Percentiles rank a stretch among this genome's conserved stretches.
Evolutionary conservation across 306 rosid genomes (phyloP).

Genomic region (Cicer pinnatifidum): DNA sequence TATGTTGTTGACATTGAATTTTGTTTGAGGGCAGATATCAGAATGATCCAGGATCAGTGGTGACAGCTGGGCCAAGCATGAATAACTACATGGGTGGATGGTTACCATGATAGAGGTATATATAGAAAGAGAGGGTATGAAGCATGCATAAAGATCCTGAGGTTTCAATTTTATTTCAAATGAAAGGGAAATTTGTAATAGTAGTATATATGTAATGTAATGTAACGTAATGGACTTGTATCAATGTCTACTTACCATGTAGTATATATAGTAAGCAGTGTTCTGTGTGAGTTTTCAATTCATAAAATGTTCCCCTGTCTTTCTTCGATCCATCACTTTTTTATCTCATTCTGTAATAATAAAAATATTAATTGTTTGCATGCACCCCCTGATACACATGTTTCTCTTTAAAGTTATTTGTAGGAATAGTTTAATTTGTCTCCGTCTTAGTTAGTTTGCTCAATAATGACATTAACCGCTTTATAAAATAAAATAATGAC

Average conservation of each 20-base stretch:
- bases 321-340: not conserved
- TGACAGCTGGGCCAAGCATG: constrained; percentile 80
- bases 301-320: constrained; percentile 16
- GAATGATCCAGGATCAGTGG: constrained; percentile 62
- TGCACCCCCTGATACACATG: not conserved
- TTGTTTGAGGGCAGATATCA: constrained; percentile 61
- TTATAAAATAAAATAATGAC: too few species aligned
- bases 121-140: not conserved
- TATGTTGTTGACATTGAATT: not conserved
- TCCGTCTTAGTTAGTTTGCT: too few species aligned
- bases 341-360: not conserved
- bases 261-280: constrained; percentile 41
- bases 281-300: constrained; percentile 29
- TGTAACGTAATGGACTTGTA: not conserved
- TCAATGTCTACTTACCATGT: not conserved
- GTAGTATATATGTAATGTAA: not conserved
- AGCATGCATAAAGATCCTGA: constrained; percentile 6
- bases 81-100: constrained; percentile 74
- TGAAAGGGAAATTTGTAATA: constrained; percentile 30
- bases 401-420: too few species aligned
- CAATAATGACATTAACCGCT: too few species aligned
- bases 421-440: too few species aligned
- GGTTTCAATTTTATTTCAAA: constrained; percentile 34
- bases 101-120: constrained; percentile 57
- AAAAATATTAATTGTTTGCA: not conserved